A percentile compares a stretch with the other conserved stretches of the same genome.
phyloP scores from a whole-genome alignment of 352 stramenopile species.

The Pythium coloratum region DNA sequence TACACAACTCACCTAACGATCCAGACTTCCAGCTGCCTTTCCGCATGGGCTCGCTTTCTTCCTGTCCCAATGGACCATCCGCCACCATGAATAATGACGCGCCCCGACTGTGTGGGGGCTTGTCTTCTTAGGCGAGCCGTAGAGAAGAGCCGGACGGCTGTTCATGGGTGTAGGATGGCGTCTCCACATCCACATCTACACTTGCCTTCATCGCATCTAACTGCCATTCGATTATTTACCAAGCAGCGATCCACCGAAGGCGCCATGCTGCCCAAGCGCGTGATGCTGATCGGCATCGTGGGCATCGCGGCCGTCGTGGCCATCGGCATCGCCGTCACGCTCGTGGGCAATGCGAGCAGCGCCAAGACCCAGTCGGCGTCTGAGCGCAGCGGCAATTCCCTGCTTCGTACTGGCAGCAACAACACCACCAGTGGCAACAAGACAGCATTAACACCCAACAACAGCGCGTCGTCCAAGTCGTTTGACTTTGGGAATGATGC shows the following conservation, averaged over 20 bases:
- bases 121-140: no score
- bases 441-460: not conserved
- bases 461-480: not conserved
- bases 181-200: no score
- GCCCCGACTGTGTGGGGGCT: no score
- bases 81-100: no score
- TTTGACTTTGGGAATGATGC: not conserved
- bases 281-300: constrained; percentile 12
- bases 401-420: not conserved
- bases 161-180: no score
- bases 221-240: no score
- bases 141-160: no score
- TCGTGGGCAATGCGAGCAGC: constrained; percentile 5
- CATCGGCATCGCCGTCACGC: constrained; percentile 11
- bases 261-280: not conserved
- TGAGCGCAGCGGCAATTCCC: constrained; percentile 5
- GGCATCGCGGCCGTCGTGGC: constrained; percentile 12
- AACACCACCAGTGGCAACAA: not conserved
- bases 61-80: no score
- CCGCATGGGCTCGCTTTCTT: not conserved
- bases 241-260: not conserved
- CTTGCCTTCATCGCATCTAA: no score
- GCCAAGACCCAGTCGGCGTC: constrained; percentile 2
- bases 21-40: not conserved
- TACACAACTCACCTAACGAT: not conserved